Base-by-base conservation (phyloP, 768 basidiomycete species). In the Leccinum ochraceum region DNA sequence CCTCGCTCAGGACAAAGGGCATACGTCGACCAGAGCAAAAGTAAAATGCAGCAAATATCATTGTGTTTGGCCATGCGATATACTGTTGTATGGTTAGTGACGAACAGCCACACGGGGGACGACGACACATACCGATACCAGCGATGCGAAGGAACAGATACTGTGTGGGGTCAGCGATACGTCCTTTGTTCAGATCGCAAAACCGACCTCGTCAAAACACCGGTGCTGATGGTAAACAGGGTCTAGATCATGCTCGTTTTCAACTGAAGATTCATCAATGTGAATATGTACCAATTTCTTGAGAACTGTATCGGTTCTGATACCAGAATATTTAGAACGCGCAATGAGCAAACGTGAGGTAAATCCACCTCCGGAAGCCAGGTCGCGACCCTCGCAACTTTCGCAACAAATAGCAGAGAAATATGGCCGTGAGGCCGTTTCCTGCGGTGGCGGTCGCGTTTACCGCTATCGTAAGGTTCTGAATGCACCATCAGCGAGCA, bases 11-110 rank as follows among this genome's bases (percentile, higher is more conserved):
- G 11, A 32, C 11, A 42, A 10, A 9, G 14, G 8, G 79, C 85
- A 66, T 68, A 87, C 86, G 68, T 56, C 85, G 77, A 22, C 85
- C 84, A 42, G 85, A 79, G 67, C 79, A 81, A 63, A 85, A 86
- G 69, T 82, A 87, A 71, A 86, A 87, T 2, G 77, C 71, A 51
- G 86, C 81, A 60, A 86, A 87, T 56, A 85, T 68, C 73, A 84
- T 83, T 0, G 83, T 81, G 2, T 76, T 39, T 0, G 79, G 79
- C 34, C 80, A 80, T 17, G 76, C 74, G 13, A 74, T 60, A 66
- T 85, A 85, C 83, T 86, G 44, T 37, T 4, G 2, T 20, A 53
- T 22, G 11, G 39, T 61, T 57, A 56, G 53, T 16, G 53, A 26
- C 42, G 10, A n/a, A n/a, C 9, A 24, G 11, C 34, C 14, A 13